phyloP scores from a whole-genome alignment of 345 rosid genomes.

The Turnera subulata region DNA sequence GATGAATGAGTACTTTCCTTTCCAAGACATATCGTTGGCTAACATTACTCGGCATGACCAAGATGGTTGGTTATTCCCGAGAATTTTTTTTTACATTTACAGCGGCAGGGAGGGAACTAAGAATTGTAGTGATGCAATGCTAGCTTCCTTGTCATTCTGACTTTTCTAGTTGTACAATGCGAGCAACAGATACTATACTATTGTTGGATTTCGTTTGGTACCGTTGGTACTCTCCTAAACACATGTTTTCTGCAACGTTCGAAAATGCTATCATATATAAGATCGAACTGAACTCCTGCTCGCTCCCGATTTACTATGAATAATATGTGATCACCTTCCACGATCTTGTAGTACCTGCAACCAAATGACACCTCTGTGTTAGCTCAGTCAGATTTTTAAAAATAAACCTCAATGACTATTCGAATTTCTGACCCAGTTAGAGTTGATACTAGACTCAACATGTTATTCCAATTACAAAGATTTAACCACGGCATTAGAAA shows the following conservation, averaged over 20 bases:
- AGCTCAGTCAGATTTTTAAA: conserved; percentile 1
- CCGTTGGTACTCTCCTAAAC: conserved; percentile 49
- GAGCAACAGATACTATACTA: conserved; percentile 2
- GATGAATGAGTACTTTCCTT: too few species aligned
- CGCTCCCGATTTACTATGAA: conserved; percentile 81
- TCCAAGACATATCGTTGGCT: too few species aligned
- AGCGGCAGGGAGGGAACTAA: neutral
- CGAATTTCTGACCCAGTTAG: too few species aligned
- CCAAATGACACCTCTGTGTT: conserved; percentile 4
- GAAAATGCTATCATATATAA: conserved; percentile 88
- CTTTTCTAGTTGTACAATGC: neutral
- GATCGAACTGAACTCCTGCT: conserved; percentile 88
- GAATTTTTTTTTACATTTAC: too few species aligned
- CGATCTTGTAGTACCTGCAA: conserved; percentile 87
- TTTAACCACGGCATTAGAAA: too few species aligned
- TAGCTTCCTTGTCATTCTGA: neutral
- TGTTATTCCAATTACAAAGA: too few species aligned
- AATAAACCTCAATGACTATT: too few species aligned
- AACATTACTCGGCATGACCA: too few species aligned
- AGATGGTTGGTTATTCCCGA: too few species aligned
- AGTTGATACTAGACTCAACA: too few species aligned
- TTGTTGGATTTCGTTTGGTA: conserved; percentile 35
- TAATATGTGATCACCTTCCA: conserved; percentile 82
- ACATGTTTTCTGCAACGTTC: conserved; percentile 88
- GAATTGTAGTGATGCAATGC: neutral